Base-by-base conservation (phyloP, 1,139 yeast genomes). In the Casaregolazyma suthepensis region DNA sequence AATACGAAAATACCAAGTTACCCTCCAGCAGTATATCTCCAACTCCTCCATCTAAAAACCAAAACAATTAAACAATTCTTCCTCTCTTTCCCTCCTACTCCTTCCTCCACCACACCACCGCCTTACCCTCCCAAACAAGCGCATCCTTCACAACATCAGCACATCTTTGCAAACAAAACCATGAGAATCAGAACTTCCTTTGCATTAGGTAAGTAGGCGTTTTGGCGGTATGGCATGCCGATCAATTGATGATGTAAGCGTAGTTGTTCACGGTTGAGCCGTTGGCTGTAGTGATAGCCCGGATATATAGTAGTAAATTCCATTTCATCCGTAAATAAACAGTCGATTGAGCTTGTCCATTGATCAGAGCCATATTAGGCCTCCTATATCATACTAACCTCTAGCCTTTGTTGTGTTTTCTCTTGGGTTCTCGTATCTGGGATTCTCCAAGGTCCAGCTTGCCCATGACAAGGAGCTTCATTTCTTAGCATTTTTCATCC, bases 391-490 rank as follows among this genome's bases (percentile, higher is more conserved):
- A 10, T 40, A 15, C 48, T 35, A 45, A 44, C 52, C 5, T 2
- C n/a, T 31, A 58, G 74, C 65, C 17, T 71, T 72, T 56, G 51
- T 61, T 43, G 60, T 59, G 13, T 59, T 68, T 35, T 58, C 66
- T 43, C 50, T 64, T 7, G 54, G 62, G 9, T 57, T 70, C 10
- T 67, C 68, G 5, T 72, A 67, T 48, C 65, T 82, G 40, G 87
- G 87, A 13, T 77, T 82, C 59, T 77, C 82, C 44, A 74, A 72
- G 72, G 59, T 78, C 29, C 71, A 70, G 23, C 60, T 81, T 42
- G 59, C 60, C n/a, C 74, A 80, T 63, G 87, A 82, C 66, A 82
- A 82, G 66, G 58, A 72, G 6, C 63, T 80, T 22, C 87, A 82
- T 60, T 77, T 77, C 53, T 50, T 65, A 18, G 75, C 80, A 23